Conservation (phyloP, 2,329 filamentous ascomycete species). For the Aspergillus neotritici region DNA sequence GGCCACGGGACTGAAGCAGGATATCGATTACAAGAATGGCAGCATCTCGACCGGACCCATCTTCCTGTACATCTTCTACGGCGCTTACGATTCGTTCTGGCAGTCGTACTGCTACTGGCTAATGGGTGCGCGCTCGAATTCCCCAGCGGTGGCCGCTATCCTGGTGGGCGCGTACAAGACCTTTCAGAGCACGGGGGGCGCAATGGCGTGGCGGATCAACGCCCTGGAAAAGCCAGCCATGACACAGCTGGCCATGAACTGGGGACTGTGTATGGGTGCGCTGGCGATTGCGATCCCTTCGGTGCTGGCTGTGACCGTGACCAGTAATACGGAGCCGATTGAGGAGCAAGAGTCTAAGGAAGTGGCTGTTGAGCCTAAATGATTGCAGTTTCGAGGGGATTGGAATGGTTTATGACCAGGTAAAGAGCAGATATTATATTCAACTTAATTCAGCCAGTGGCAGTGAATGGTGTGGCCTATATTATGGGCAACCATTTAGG, state of each 20-base stretch:
- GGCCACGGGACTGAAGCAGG: conserved; percentile 38
- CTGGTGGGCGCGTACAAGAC: conserved; percentile 47
- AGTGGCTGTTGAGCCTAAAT: neutral
- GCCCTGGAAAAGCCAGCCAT: conserved; percentile 33
- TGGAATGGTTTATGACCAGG: too few species aligned
- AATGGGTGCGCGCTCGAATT: conserved; percentile 45
- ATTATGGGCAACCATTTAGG: too few species aligned
- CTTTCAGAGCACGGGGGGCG: conserved; percentile 41
- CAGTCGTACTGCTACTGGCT: conserved; percentile 61
- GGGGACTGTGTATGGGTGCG: conserved; percentile 43
- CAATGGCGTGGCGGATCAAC: conserved; percentile 45
- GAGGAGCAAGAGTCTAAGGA: conserved; percentile 1
- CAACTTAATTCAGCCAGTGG: too few species aligned
- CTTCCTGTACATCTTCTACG: conserved; percentile 66
- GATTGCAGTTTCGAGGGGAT: too few species aligned
- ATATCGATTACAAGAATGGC: conserved; percentile 46
- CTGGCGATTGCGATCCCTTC: conserved; percentile 41
- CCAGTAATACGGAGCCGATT: conserved; percentile 16
- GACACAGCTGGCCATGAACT: conserved; percentile 44
- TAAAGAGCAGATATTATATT: too few species aligned
- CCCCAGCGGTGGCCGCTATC: conserved; percentile 37
- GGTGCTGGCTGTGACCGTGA: conserved; percentile 38
- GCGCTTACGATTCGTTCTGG: conserved; percentile 63
- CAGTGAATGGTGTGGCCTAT: too few species aligned
- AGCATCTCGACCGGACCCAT: conserved; percentile 56